Evolutionary conservation across 345 rosid genomes (phyloP).

Genomic region (Melaleuca alternifolia): DNA sequence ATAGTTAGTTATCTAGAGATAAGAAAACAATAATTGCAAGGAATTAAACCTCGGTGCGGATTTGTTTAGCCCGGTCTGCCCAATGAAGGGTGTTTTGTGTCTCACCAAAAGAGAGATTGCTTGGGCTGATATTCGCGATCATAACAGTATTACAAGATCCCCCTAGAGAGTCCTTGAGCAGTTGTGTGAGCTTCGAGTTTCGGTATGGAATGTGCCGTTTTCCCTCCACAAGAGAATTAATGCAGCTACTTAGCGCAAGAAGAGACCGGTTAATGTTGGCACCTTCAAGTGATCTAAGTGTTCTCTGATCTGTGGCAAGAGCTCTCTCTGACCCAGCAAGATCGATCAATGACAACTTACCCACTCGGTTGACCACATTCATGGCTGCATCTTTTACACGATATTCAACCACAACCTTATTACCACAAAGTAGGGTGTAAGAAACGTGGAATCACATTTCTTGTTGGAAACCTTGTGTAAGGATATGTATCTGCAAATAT

Average conservation of each 20-base stretch:
- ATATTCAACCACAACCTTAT: constrained; percentile 73
- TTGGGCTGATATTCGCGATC: constrained; percentile 93
- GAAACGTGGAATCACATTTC: background rate
- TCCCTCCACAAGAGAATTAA: constrained; percentile 94
- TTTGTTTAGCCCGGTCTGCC: constrained; percentile 96
- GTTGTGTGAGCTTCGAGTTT: constrained; percentile 93
- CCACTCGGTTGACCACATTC: constrained; percentile 53
- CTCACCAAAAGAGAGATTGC: constrained; percentile 82
- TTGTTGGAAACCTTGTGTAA: background rate
- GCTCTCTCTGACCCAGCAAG: constrained; percentile 99
- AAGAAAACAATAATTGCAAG: background rate
- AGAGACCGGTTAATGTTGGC: constrained; percentile 94
- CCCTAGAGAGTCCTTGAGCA: constrained; percentile 88
- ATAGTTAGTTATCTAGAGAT: background rate
- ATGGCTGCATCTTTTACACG: constrained; percentile 53
- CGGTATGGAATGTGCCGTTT: constrained; percentile 88
- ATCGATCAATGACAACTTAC: constrained; percentile 88
- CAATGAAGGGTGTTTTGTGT: constrained; percentile 95
- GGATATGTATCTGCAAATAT: background rate
- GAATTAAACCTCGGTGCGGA: constrained; percentile 45
- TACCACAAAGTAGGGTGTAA: background rate
- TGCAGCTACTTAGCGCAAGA: constrained; percentile 88
- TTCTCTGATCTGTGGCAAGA: constrained; percentile 83
- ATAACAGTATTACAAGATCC: constrained; percentile 89
- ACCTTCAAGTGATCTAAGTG: constrained; percentile 84